Base-by-base conservation (phyloP, 2,329 filamentous ascomycete species). In the Penicillium hesseltinei region DNA sequence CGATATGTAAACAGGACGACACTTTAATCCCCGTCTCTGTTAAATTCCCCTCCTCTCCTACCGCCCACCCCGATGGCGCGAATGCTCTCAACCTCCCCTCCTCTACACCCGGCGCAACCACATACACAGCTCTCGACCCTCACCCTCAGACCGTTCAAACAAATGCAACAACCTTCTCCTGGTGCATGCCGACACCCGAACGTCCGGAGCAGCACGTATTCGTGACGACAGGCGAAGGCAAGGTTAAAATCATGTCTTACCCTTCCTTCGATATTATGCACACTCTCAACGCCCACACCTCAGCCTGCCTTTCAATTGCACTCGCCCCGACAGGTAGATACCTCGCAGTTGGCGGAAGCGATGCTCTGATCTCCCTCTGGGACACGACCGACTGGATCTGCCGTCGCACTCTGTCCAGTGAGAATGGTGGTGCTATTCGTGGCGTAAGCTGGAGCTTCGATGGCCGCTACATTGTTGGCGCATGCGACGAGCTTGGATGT, bases 301-400 rank as follows among this genome's bases (percentile, higher is more conserved):
- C 78, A 6, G 74, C 79, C 55, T 80, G 78, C 56, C 73, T 76
- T 47, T 76, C 77, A 31, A 73, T 81, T 43, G 67, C 75, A 13
- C 77, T 79, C 31, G 75, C 76, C 13, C 79, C 79, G 1, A 78
- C 74, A 27, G 77, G 77, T 47, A 78, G 78, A 56, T 80, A 81
- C 62, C 71, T 81, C 25, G 79, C 79, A 21, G 69, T 80, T 23
- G 79, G 78, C 38, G 79, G 78, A 33, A 77, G 75, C 51, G 79
- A 81, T 65, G 77, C 79, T 11, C 70, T 81, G 33, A 79, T 81
- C 47, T 78, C 78, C 13, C 74, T 81, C 31, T 81, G 78, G 78
- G 79, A 81, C 66, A 81, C 79, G 5, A 78, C 73, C 3, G 78
- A 81, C 63, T 81, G 78, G 78, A 75, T 80, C 51, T 81, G 79